A percentile compares a stretch with the other conserved stretches of the same genome.
Conservation (phyloP, 305 asterid genomes). For the Fraxinus baroniana region DNA sequence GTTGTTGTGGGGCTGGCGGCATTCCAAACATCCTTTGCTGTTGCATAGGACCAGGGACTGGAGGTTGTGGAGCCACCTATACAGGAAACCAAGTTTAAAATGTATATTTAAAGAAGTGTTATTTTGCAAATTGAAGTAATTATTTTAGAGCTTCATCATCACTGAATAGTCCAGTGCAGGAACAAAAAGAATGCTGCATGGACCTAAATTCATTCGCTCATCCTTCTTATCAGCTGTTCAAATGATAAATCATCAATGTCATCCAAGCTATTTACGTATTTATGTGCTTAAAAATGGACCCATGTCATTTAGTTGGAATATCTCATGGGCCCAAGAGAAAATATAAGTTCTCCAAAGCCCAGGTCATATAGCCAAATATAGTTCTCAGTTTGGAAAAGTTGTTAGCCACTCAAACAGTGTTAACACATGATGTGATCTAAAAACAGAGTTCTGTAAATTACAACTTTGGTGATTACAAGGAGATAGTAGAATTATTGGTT, state of each 20-base stretch:
- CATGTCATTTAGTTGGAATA: not conserved
- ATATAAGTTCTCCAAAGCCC: not conserved
- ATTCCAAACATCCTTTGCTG: conserved; percentile 76
- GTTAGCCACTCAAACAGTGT: not conserved
- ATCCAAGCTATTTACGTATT: not conserved
- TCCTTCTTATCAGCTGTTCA: conserved; percentile 6
- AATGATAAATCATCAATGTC: conserved; percentile 10
- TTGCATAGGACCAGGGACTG: conserved; percentile 57
- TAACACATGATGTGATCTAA: not conserved
- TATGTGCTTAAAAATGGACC: not conserved
- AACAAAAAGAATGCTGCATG: not conserved
- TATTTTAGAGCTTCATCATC: not conserved
- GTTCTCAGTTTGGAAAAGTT: not conserved
- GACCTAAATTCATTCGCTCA: not conserved
- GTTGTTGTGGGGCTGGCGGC: conserved; percentile 50
- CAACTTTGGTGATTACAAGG: not conserved
- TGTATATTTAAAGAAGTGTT: not conserved
- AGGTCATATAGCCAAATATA: conserved; percentile 1
- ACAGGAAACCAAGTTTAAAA: conserved; percentile 25
- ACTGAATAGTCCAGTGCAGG: not conserved
- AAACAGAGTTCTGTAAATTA: not conserved
- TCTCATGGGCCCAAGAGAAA: not conserved
- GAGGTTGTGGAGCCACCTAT: conserved; percentile 69
- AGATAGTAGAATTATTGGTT: not conserved
- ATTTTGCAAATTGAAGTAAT: conserved; percentile 3